A percentile compares a stretch with the other conserved stretches of the same genome.
phyloP scores from a whole-genome alignment of 768 basidiomycete species.

The Tylopilus sp. region DNA sequence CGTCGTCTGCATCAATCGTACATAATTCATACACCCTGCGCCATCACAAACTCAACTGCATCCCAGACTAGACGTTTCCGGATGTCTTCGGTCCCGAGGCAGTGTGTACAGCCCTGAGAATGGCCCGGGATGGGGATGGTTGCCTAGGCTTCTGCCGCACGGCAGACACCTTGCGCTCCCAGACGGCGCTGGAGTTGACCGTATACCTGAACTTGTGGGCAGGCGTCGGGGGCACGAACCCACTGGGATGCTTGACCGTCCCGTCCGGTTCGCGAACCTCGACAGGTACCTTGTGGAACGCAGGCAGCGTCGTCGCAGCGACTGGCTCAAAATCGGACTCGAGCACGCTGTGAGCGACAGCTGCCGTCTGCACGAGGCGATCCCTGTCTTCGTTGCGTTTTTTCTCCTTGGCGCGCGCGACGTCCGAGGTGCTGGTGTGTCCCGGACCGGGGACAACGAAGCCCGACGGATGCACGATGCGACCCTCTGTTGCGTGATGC shows the following conservation, averaged over 20 bases:
- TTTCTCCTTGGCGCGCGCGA: slow-evolving; percentile 23
- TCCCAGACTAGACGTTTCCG: slow-evolving; percentile 7
- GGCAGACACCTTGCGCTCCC: slow-evolving; percentile 18
- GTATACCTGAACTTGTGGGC: slow-evolving; percentile 33
- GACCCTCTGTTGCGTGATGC: slow-evolving; percentile 16
- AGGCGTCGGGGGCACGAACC: slow-evolving; percentile 43
- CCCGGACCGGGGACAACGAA: slow-evolving; percentile 31
- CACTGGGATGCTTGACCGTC: slow-evolving; percentile 38
- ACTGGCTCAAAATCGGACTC: slow-evolving; percentile 29
- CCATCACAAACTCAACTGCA: not conserved
- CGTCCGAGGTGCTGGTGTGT: slow-evolving; percentile 22
- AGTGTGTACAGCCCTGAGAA: slow-evolving; percentile 25
- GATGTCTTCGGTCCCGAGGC: not conserved
- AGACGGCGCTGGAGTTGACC: slow-evolving; percentile 6
- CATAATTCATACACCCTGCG: not conserved
- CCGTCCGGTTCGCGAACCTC: slow-evolving; percentile 39
- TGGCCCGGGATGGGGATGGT: slow-evolving; percentile 10
- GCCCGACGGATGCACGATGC: slow-evolving; percentile 25
- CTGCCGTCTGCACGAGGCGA: slow-evolving; percentile 25
- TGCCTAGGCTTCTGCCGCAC: slow-evolving; percentile 9
- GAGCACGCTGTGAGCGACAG: slow-evolving; percentile 30
- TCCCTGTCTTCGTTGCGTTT: slow-evolving; percentile 23
- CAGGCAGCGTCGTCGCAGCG: slow-evolving; percentile 22
- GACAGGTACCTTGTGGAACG: slow-evolving; percentile 39
- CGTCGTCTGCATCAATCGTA: not conserved